Evolutionary conservation across 441 rosid genomes (phyloP).

Genomic region (Manihot esculenta): DNA sequence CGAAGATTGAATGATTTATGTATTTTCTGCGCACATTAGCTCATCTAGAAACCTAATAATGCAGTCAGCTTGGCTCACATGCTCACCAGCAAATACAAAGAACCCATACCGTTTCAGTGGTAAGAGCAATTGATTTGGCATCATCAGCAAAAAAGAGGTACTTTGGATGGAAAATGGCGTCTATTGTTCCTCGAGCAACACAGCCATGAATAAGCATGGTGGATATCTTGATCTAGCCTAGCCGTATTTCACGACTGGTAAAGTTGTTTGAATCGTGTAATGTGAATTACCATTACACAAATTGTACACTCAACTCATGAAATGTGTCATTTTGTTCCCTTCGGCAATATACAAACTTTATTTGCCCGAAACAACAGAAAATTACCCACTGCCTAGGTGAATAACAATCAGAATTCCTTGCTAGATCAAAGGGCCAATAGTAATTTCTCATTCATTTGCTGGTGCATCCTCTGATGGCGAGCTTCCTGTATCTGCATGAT

Average conservation of each 20-base stretch:
- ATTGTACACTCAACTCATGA: constrained; percentile 16
- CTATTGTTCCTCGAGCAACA: too few relatives aligned
- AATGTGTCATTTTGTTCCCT: not conserved
- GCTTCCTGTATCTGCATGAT: constrained; percentile 58
- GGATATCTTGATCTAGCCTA: not conserved
- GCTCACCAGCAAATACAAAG: too few relatives aligned
- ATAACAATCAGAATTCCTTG: constrained; percentile 35
- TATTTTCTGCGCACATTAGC: too few relatives aligned
- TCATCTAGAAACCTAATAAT: too few relatives aligned
- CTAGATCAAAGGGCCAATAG: constrained; percentile 21
- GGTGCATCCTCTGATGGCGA: constrained; percentile 57
- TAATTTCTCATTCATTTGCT: constrained; percentile 41
- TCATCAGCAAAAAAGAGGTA: too few relatives aligned
- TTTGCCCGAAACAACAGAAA: constrained; percentile 29
- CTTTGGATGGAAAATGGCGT: too few relatives aligned
- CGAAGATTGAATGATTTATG: too few relatives aligned
- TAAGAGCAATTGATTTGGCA: too few relatives aligned
- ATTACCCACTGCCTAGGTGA: constrained; percentile 34
- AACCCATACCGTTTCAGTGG: too few relatives aligned
- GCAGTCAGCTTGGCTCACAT: too few relatives aligned
- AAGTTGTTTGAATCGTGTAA: not conserved
- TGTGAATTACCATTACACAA: constrained; percentile 1
- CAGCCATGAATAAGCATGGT: not conserved
- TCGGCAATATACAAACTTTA: constrained; percentile 11
- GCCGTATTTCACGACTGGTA: not conserved